Base-by-base conservation (phyloP, 2,329 filamentous ascomycete species). In the Monosporascus sp. region DNA sequence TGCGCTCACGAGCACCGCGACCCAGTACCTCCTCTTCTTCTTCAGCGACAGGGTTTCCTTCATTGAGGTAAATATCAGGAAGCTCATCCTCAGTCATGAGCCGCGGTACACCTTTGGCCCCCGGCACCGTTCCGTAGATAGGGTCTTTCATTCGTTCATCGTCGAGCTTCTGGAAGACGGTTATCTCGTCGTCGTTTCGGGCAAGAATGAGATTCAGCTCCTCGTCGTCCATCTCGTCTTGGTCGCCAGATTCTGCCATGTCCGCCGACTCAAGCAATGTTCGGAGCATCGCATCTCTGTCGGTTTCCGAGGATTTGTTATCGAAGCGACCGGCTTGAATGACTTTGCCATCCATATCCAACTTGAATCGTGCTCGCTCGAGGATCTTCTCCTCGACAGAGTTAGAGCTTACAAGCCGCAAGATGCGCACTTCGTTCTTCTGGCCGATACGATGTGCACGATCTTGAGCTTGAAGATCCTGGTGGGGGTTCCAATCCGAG, bases 361-460 rank as follows among this genome's bases (percentile, higher is more conserved):
- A 82, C 81, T 99, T 99, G 82, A 88, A 99, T 61, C 96, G 88
- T 3, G 94, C 94, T 69, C 93, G 88, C 70, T 97, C 94, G 50
- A 99, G 77, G 68, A 99, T 99, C 78, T 97, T 97, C 73, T 99
- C 94, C 72, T 99, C 94, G 2, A 99, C 92, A 0, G 94, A 97
- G 65, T 96, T 96, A 9, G 91, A 95, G 60, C 88, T 97, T 71
- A 99, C 97, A 45, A 99, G 80, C 71, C 94, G 87, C 55, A 99
- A 75, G 69, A 99, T 99, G 63, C 94, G 89, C 52, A 99, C 94
- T 72, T 99, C 94, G 64, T 99, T 99, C 85, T 99, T 99, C 72
- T 99, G 94, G 57, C 94, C 94, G 61, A 99, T 99, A 88, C 94
- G 93, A 84, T 99, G 94, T 47, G 94, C 94, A 86, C 94, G 94